These are phyloP conservation scores for Echinosophora koreensis DNA, from an alignment of 306 rosid genomes.

Conservation along the genomic window DNA sequence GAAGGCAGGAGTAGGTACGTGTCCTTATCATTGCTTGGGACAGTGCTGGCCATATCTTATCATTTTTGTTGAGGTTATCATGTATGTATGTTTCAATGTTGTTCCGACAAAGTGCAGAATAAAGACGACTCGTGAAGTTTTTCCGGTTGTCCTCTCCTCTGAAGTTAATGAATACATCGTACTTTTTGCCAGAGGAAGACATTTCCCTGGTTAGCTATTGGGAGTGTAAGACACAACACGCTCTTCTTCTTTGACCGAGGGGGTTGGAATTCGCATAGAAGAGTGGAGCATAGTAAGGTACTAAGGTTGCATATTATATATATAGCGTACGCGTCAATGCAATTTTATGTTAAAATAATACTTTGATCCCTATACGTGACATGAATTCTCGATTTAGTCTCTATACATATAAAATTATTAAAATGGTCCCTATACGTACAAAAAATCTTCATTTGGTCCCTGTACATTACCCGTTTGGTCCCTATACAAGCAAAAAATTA, in stretches of 20 bases:
- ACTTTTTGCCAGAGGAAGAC: not conserved
- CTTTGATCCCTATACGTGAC: too few species aligned
- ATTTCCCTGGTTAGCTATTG: not conserved
- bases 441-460: too few species aligned
- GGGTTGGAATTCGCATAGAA: not conserved
- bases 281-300: too few species aligned
- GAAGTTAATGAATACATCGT: conserved; percentile 1
- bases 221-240: not conserved
- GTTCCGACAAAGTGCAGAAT: not conserved
- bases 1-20: too few species aligned
- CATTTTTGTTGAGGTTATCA: not conserved
- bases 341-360: too few species aligned
- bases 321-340: too few species aligned
- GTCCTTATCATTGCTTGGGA: not conserved
- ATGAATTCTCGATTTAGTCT: too few species aligned
- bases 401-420: too few species aligned
- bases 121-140: not conserved
- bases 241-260: not conserved
- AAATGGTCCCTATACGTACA: too few species aligned
- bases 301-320: too few species aligned
- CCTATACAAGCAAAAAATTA: too few species aligned
- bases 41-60: not conserved
- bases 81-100: not conserved
- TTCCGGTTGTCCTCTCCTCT: not conserved
- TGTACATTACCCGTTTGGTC: too few species aligned